A percentile compares a stretch with the other conserved stretches of the same genome.
phyloP scores from a whole-genome alignment of 805 yeast species.

The Teunomyces atbi region DNA sequence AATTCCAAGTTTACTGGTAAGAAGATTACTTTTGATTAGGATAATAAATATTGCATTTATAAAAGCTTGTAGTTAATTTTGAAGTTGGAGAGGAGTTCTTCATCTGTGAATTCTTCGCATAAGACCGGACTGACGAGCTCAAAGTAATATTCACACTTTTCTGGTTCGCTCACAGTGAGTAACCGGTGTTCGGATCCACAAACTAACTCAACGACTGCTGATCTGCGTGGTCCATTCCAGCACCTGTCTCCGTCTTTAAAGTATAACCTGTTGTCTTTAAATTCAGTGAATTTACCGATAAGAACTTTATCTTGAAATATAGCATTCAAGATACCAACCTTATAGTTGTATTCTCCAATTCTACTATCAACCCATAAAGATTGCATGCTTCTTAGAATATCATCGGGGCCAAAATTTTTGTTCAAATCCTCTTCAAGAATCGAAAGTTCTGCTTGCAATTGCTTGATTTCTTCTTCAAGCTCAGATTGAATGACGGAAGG shows the following conservation, averaged over 20 bases:
- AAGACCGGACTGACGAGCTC: constrained; percentile 46
- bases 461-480: constrained; percentile 16
- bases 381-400: constrained; percentile 58
- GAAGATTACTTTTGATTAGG: constrained; percentile 68
- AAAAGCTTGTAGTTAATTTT: constrained; percentile 24
- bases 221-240: constrained; percentile 92
- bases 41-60: constrained; percentile 7
- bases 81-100: constrained; percentile 24
- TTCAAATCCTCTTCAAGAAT: constrained; percentile 21
- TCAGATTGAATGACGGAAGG: constrained; percentile 7
- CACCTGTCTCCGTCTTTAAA: constrained; percentile 73
- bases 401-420: constrained; percentile 55
- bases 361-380: constrained; percentile 46
- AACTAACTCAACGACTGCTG: constrained; percentile 57
- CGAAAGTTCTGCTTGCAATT: constrained; percentile 11
- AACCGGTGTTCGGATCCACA: constrained; percentile 65
- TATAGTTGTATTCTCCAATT: constrained; percentile 73
- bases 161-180: constrained; percentile 78
- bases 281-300: constrained; percentile 47
- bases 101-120: constrained; percentile 35
- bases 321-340: constrained; percentile 54
- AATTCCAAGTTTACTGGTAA: constrained; percentile 77
- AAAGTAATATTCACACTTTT: constrained; percentile 77
- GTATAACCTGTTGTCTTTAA: constrained; percentile 29
- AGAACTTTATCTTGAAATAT: constrained; percentile 53